Conservation (phyloP, 768 basidiomycete genomes). For the Suillus subalutaceus region DNA sequence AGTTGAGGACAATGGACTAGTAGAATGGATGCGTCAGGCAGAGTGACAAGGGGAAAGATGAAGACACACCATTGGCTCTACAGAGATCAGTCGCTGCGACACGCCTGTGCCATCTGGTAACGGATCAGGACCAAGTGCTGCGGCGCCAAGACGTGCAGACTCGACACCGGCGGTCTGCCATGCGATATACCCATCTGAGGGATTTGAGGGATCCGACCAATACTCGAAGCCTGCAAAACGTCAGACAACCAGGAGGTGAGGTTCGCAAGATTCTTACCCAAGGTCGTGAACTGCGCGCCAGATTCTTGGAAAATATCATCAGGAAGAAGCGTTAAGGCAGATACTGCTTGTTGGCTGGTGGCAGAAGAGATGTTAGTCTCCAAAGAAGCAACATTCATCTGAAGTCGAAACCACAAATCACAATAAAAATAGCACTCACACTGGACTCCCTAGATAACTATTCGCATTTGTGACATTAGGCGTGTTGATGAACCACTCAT, state of each 20-base stretch:
- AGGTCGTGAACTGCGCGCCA: conserved; percentile 51
- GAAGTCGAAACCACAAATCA: neutral
- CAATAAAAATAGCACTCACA: conserved; percentile 31
- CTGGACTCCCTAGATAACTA: conserved; percentile 52
- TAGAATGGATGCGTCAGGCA: neutral
- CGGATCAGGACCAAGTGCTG: conserved; percentile 53
- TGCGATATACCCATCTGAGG: conserved; percentile 63
- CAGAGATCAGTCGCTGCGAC: conserved; percentile 58
- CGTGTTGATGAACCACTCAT: conserved; percentile 39
- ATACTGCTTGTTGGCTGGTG: conserved; percentile 50
- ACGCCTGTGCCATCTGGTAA: conserved; percentile 47
- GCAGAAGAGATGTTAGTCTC: neutral
- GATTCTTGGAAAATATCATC: conserved; percentile 56
- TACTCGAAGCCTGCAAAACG: conserved; percentile 69
- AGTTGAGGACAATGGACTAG: conserved; percentile 57
- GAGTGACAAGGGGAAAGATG: neutral
- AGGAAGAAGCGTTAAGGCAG: conserved; percentile 44
- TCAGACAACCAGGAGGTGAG: neutral
- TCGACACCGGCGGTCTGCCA: conserved; percentile 69
- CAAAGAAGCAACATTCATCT: neutral
- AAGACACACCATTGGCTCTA: conserved; percentile 48
- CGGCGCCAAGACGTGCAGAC: conserved; percentile 52
- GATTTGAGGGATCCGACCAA: conserved; percentile 60
- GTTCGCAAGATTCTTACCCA: conserved; percentile 39
- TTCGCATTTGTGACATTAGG: conserved; percentile 36